Conservation (phyloP, 208 protist genomes). For the Crithidia fasciculata region DNA sequence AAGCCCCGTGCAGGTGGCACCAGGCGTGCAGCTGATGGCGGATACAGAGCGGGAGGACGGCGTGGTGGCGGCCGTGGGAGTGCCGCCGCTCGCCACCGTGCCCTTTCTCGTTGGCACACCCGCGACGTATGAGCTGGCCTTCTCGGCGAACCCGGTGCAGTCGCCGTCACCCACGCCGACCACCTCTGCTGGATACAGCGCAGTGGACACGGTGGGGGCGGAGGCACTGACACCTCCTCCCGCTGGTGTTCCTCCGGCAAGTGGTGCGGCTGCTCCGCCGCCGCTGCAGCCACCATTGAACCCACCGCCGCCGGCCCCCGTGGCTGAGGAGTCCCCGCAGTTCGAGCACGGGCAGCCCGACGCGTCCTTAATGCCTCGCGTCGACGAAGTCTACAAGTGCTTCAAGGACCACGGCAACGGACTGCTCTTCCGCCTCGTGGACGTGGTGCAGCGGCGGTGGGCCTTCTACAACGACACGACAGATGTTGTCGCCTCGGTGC, state of each 20-base stretch:
- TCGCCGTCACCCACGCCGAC: constrained; percentile 17
- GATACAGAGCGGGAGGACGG: constrained; percentile 40
- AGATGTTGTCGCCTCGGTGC: constrained; percentile 51
- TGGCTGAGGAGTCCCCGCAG: constrained; percentile 24
- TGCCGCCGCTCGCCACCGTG: constrained; percentile 66
- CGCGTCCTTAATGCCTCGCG: constrained; percentile 31
- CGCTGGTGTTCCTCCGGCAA: neutral
- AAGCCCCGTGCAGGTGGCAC: constrained; percentile 37
- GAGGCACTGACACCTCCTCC: neutral
- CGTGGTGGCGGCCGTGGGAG: constrained; percentile 53
- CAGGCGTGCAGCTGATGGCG: constrained; percentile 34
- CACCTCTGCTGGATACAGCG: neutral
- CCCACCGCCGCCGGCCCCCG: neutral
- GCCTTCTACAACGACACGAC: constrained; percentile 86
- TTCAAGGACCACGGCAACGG: constrained; percentile 85
- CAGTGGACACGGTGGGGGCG: neutral
- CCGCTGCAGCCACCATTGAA: neutral
- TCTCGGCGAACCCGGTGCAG: constrained; percentile 45
- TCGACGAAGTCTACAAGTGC: constrained; percentile 67
- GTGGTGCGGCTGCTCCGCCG: constrained; percentile 23
- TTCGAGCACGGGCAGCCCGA: constrained; percentile 64
- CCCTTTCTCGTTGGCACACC: constrained; percentile 64
- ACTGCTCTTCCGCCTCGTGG: constrained; percentile 80
- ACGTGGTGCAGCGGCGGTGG: constrained; percentile 45
- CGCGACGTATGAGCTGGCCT: constrained; percentile 54